A percentile compares a stretch with the other conserved stretches of the same genome.
Evolutionary conservation across 139 green algal genomes (phyloP).

Genomic region (Coccomyxa sp.): DNA sequence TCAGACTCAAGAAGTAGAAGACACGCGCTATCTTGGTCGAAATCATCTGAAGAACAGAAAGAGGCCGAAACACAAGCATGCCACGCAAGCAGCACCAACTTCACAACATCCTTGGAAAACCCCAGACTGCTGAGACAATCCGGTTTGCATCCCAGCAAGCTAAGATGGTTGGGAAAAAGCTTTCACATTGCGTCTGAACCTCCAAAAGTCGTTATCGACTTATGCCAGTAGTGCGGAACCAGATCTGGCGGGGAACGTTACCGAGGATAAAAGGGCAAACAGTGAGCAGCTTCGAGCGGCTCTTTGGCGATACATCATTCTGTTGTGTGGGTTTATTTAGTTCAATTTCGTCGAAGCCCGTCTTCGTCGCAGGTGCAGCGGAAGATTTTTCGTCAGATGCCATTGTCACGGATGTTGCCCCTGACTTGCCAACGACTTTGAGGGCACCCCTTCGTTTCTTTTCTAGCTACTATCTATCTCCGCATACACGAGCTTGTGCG

Average conservation of each 20-base stretch:
- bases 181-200: not conserved
- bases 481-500: too few species aligned
- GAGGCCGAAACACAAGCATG: not conserved
- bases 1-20: not conserved
- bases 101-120: not conserved
- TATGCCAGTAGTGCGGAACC: too few species aligned
- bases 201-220: too few species aligned
- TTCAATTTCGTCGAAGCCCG: too few species aligned
- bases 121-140: not conserved
- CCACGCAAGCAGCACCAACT: not conserved
- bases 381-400: too few species aligned
- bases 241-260: not conserved
- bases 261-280: not conserved
- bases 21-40: not conserved
- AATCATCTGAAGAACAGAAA: not conserved
- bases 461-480: too few species aligned
- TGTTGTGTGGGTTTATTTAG: too few species aligned
- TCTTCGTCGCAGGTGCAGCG: too few species aligned
- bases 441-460: too few species aligned
- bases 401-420: too few species aligned
- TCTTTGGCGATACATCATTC: not conserved
- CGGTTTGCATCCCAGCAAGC: not conserved
- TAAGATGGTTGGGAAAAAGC: not conserved
- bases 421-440: too few species aligned
- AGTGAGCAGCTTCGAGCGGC: not conserved